Evolutionary conservation across 208 protist genomes (phyloP).

Genomic region (Blastocrithidia nonstop): DNA sequence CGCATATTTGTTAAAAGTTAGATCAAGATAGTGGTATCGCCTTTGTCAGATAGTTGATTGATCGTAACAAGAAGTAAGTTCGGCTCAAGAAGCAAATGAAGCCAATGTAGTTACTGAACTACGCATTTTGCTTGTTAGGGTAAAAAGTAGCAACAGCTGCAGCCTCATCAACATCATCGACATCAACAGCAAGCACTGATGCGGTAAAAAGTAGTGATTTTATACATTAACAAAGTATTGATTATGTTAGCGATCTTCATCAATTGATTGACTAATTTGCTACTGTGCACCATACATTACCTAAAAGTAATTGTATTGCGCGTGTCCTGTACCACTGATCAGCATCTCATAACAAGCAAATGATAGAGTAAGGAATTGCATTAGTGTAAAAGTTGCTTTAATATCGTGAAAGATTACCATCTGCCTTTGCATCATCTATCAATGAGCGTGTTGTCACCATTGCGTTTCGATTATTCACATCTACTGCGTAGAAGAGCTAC

Average conservation of each 20-base stretch:
- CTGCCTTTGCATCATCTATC: slow-evolving; percentile 9
- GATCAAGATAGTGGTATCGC: slow-evolving; percentile 25
- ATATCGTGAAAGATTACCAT: slow-evolving; percentile 5
- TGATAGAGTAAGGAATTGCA: slow-evolving; percentile 10
- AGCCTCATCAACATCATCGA: neutral
- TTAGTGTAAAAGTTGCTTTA: slow-evolving; percentile 17
- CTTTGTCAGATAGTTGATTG: slow-evolving; percentile 24
- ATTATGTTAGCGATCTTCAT: no score
- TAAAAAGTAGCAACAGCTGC: slow-evolving; percentile 9
- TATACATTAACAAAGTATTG: no score
- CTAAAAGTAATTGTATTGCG: slow-evolving; percentile 28
- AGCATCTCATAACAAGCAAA: slow-evolving; percentile 6
- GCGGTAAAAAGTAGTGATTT: no score
- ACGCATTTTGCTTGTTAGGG: slow-evolving; percentile 31
- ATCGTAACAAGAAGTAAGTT: slow-evolving; percentile 37
- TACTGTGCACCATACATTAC: slow-evolving; percentile 21
- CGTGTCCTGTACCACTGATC: slow-evolving; percentile 49
- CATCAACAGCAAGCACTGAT: no score
- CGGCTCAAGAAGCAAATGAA: slow-evolving; percentile 25
- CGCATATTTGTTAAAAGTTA: no score
- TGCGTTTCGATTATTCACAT: slow-evolving; percentile 26
- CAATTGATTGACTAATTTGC: slow-evolving; percentile 31
- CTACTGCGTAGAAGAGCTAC: slow-evolving; percentile 3
- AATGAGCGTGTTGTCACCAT: slow-evolving; percentile 68
- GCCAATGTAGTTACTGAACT: slow-evolving; percentile 44